Percentiles rank a stretch among this genome's conserved stretches.
Conservation (phyloP, 306 rosid genomes). For the Rubus idaeus region DNA sequence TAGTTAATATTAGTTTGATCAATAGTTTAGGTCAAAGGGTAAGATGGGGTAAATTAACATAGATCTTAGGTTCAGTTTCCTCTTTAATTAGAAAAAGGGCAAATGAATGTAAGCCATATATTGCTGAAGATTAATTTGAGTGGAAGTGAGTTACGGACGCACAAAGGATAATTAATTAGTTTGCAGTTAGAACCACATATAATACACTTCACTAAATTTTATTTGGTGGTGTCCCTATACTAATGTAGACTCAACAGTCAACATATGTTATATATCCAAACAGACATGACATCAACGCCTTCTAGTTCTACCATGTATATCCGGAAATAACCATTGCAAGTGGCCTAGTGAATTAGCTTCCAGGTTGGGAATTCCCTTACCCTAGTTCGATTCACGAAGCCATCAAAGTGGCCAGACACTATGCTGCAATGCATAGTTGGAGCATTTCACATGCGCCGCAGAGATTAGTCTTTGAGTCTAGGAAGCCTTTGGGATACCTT, state of each 20-base stretch:
- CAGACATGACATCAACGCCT: not conserved
- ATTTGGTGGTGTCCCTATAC: conserved; percentile 2
- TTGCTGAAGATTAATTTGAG: not conserved
- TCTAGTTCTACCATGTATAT: not conserved
- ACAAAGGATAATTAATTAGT: not conserved
- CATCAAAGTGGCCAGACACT: no score
- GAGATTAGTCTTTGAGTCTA: no score
- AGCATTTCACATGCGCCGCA: no score
- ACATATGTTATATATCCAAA: not conserved
- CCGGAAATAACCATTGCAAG: no score
- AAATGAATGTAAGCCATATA: not conserved
- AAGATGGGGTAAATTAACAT: not conserved
- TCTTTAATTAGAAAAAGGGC: not conserved
- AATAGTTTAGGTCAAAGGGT: no score
- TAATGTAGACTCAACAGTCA: not conserved
- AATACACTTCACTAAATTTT: not conserved
- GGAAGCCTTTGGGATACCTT: no score
- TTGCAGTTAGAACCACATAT: not conserved
- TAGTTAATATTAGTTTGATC: not conserved
- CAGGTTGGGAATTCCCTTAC: no score
- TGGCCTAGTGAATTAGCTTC: no score
- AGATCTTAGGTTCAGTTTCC: not conserved
- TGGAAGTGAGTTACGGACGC: not conserved
- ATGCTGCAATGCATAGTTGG: no score
- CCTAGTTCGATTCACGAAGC: no score